phyloP scores from a whole-genome alignment of 139 green algal species.

The Chlorella ohadii region DNA sequence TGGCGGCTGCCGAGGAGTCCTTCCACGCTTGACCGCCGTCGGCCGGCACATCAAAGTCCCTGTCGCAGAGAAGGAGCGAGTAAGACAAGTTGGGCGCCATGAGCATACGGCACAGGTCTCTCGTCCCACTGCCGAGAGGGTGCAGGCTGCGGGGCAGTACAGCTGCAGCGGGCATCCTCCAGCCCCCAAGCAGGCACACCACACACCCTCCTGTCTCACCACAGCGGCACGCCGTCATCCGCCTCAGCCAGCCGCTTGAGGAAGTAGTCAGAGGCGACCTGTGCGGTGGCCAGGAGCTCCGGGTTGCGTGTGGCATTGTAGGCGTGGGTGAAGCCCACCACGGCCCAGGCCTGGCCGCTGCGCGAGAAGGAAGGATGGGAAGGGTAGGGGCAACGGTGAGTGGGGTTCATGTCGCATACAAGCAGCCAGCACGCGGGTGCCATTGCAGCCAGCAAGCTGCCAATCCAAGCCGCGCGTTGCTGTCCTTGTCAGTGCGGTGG shows the following conservation, averaged over 20 bases:
- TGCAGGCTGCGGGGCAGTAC: no score
- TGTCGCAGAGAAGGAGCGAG: no score
- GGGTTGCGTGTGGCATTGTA: background rate
- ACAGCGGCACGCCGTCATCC: background rate
- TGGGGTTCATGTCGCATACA: background rate
- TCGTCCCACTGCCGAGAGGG: no score
- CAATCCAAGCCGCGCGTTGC: background rate
- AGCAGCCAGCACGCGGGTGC: background rate
- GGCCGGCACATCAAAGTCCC: background rate
- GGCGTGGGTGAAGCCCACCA: background rate
- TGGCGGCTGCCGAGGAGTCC: background rate
- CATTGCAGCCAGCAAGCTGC: background rate
- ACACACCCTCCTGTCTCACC: no score
- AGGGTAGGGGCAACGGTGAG: background rate
- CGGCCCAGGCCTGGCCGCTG: constrained; percentile 8
- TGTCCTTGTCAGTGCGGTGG: no score
- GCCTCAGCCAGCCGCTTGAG: background rate
- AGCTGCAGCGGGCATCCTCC: no score
- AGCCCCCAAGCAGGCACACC: no score
- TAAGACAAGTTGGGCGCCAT: no score
- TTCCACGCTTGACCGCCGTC: background rate
- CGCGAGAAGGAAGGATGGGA: background rate
- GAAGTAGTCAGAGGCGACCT: background rate
- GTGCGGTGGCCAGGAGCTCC: background rate
- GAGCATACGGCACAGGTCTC: no score